These are phyloP conservation scores for Pestalotiopsis fici DNA, from an alignment of 2,329 filamentous ascomycete species.

Conservation along the genomic window DNA sequence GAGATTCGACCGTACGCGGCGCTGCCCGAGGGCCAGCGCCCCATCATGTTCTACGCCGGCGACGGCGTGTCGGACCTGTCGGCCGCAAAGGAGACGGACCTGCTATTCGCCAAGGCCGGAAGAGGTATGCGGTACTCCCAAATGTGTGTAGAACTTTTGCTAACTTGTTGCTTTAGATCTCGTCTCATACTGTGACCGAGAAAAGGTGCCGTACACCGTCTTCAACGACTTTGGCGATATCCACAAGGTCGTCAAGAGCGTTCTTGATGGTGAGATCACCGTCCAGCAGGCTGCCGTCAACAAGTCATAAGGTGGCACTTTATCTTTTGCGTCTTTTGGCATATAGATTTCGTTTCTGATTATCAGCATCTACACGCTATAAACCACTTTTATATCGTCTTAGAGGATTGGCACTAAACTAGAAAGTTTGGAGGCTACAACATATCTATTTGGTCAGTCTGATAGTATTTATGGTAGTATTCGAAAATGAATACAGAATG, in stretches of 20 bases:
- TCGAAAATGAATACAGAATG: not conserved
- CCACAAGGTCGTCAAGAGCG: constrained; percentile 72
- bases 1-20: constrained; percentile 86
- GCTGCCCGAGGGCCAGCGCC: constrained; percentile 64
- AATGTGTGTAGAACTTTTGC: not conserved
- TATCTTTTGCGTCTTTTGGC: not conserved
- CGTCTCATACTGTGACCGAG: constrained; percentile 80
- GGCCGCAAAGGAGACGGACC: constrained; percentile 87
- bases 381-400: not conserved
- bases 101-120: constrained; percentile 91
- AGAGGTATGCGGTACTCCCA: constrained; percentile 61
- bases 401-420: not conserved
- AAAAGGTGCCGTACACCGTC: constrained; percentile 83
- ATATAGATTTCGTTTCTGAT: not conserved
- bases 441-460: not conserved
- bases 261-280: constrained; percentile 70
- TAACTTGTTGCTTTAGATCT: constrained; percentile 74
- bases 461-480: not conserved
- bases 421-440: not conserved
- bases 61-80: constrained; percentile 93
- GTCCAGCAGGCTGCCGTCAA: constrained; percentile 67
- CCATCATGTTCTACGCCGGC: constrained; percentile 90
- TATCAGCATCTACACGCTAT: not conserved
- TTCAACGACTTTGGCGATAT: constrained; percentile 87
- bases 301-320: constrained; percentile 14